These are phyloP conservation scores for Tetrahymena thermophila DNA, from an alignment of 73 alveolate genomes.

Conservation along the genomic window DNA sequence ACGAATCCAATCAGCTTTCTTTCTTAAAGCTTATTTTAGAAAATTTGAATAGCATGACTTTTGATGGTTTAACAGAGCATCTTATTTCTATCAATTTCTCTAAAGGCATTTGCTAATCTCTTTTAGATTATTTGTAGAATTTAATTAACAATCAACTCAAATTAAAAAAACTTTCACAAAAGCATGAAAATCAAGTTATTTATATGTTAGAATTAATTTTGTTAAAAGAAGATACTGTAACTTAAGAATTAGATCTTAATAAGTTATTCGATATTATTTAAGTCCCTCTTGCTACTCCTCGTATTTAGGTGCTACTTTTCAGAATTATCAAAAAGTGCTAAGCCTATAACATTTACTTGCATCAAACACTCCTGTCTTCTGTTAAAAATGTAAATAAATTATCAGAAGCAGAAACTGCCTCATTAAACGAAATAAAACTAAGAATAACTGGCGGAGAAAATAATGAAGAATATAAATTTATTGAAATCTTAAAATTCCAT, in stretches of 20 bases:
- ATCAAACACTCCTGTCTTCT: neutral
- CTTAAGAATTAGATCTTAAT: neutral
- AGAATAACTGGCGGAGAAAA: neutral
- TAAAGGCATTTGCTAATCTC: neutral
- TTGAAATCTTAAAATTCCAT: neutral
- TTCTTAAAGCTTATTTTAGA: neutral
- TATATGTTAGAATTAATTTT: neutral
- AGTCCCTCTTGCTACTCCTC: neutral
- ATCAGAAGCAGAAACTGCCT: neutral
- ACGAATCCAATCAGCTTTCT: neutral
- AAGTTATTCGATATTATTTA: neutral
- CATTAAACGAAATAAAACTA: neutral
- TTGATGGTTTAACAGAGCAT: neutral
- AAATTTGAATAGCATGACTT: neutral
- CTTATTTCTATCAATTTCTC: neutral
- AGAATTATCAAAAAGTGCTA: neutral
- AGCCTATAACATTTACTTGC: neutral
- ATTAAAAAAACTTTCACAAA: neutral
- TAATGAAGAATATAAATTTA: neutral
- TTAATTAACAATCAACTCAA: neutral
- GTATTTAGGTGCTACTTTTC: neutral
- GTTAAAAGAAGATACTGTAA: neutral
- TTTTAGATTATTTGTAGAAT: neutral
- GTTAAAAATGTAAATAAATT: neutral
- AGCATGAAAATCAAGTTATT: neutral